Percentiles rank a stretch among this genome's conserved stretches.
Evolutionary conservation across 495 filamentous ascomycete genomes (phyloP).

Genomic region (Aspergillus leporis): DNA sequence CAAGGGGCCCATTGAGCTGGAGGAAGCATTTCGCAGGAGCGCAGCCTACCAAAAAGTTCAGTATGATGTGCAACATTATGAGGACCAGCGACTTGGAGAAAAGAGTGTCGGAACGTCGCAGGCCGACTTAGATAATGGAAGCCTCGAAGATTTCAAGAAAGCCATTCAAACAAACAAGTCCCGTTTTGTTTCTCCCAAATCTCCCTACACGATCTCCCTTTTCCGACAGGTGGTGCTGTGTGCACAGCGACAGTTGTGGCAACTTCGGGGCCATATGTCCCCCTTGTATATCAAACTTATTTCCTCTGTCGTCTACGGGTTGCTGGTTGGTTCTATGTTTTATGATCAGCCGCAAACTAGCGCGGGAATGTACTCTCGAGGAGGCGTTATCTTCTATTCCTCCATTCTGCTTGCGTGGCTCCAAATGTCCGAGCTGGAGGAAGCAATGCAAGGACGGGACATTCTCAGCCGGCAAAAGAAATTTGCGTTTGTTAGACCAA

Average conservation of each 20-base stretch:
- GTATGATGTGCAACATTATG: slow-evolving; percentile 50
- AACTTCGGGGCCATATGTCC: slow-evolving; percentile 37
- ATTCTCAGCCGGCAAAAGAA: slow-evolving; percentile 78
- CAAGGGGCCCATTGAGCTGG: slow-evolving; percentile 68
- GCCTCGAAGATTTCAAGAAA: slow-evolving; percentile 42
- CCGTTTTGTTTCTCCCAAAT: slow-evolving; percentile 39
- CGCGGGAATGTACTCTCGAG: slow-evolving; percentile 43
- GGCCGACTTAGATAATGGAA: slow-evolving; percentile 46
- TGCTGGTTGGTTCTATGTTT: slow-evolving; percentile 40
- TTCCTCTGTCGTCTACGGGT: slow-evolving; percentile 32
- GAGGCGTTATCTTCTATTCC: slow-evolving; percentile 66
- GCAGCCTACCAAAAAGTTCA: slow-evolving; percentile 46
- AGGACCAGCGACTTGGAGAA: slow-evolving; percentile 34
- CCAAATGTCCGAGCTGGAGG: slow-evolving; percentile 71
- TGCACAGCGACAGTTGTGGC: slow-evolving; percentile 60
- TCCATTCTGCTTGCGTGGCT: slow-evolving; percentile 78
- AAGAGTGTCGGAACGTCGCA: slow-evolving; percentile 31
- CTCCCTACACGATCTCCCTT: slow-evolving; percentile 62
- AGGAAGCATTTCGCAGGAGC: slow-evolving; percentile 54
- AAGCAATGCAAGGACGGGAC: slow-evolving; percentile 67
- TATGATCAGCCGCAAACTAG: slow-evolving; percentile 46
- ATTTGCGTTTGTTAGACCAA: slow-evolving; percentile 74
- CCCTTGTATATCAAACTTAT: slow-evolving; percentile 38
- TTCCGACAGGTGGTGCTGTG: slow-evolving; percentile 62
- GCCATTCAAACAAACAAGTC: slow-evolving; percentile 42